These are phyloP conservation scores for Erysiphe pulchra DNA, from an alignment of 2,329 filamentous ascomycete genomes.

Conservation along the genomic window DNA sequence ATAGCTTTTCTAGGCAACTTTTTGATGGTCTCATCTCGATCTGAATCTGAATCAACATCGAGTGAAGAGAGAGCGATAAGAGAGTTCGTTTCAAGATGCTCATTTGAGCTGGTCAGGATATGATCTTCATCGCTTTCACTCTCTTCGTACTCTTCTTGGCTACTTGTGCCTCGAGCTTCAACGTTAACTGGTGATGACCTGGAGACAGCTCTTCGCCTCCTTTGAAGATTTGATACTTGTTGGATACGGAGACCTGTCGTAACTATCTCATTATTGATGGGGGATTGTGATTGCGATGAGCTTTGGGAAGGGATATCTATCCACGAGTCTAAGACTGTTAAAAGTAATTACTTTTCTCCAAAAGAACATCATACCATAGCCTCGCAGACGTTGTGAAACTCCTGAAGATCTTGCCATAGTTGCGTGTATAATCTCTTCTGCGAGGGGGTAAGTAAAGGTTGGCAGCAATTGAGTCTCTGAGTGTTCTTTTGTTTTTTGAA, in stretches of 20 bases:
- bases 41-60: conserved; percentile 17
- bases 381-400: conserved; percentile 5
- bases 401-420: no score
- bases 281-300: conserved; percentile 80
- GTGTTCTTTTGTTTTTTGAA: no score
- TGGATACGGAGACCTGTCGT: conserved; percentile 67
- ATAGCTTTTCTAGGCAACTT: conserved; percentile 1
- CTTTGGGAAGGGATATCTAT: conserved; percentile 81
- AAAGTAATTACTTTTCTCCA: not conserved
- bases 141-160: conserved; percentile 86
- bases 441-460: no score
- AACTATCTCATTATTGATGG: conserved; percentile 64
- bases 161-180: conserved; percentile 30
- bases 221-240: conserved; percentile 31
- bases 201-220: conserved; percentile 23
- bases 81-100: conserved; percentile 17
- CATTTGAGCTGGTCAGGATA: conserved; percentile 30
- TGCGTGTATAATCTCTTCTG: no score
- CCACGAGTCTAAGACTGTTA: conserved; percentile 53
- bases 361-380: conserved; percentile 7
- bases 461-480: no score
- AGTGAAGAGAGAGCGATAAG: conserved; percentile 1
- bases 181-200: conserved; percentile 15
- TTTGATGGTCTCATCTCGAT: conserved; percentile 38
- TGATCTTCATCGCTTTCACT: conserved; percentile 73